These are phyloP conservation scores for Solanum dulcamara DNA, from an alignment of 257 asterid genomes.

Conservation along the genomic window DNA sequence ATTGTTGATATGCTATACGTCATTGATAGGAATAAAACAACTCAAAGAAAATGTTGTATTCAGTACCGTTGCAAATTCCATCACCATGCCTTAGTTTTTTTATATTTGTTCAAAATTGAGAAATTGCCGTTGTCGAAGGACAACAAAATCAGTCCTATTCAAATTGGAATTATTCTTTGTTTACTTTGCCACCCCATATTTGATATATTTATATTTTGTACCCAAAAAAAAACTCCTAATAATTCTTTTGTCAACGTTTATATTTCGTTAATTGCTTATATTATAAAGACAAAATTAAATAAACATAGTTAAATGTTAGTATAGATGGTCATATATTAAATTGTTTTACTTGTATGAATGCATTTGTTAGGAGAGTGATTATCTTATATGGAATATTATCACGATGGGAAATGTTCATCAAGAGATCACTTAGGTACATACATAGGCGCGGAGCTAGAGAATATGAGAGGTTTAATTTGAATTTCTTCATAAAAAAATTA, in stretches of 20 bases:
- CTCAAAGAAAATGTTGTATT: background rate
- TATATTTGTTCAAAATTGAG: background rate
- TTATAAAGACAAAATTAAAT: background rate
- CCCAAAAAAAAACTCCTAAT: background rate
- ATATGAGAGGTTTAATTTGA: too few relatives aligned
- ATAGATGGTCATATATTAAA: background rate
- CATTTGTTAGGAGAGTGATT: background rate
- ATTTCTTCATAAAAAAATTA: background rate
- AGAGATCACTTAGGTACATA: background rate
- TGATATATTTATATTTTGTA: background rate
- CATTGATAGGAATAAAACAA: background rate
- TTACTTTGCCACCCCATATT: background rate
- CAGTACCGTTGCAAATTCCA: background rate
- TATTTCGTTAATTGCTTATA: background rate
- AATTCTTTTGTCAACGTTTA: background rate
- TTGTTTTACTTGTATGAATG: background rate
- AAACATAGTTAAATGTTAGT: background rate
- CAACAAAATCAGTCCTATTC: background rate
- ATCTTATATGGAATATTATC: background rate
- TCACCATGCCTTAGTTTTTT: background rate
- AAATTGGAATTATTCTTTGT: background rate
- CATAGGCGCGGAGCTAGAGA: too few relatives aligned
- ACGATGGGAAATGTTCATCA: too few relatives aligned
- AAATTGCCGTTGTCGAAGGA: background rate
- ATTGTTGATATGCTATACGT: background rate